A percentile compares a stretch with the other conserved stretches of the same genome.
phyloP scores from a whole-genome alignment of 2,329 filamentous ascomycete genomes.

The Paracoccidioides lutzii region DNA sequence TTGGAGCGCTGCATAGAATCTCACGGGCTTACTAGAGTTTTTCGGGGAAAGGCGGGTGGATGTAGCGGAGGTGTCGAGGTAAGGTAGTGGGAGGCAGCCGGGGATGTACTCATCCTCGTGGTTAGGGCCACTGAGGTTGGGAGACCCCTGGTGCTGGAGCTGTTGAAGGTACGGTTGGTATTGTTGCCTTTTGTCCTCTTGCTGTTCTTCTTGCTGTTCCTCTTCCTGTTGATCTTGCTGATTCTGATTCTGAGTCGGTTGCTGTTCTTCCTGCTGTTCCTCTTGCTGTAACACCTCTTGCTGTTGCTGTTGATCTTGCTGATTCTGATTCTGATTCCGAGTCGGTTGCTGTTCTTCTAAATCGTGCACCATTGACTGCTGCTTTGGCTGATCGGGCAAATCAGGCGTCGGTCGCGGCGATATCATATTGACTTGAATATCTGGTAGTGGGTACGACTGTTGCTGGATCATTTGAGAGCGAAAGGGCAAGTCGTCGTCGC shows the following conservation, averaged over 20 bases:
- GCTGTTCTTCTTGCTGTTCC: neutral
- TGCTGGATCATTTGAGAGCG: neutral
- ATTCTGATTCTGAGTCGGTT: neutral
- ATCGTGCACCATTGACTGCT: neutral
- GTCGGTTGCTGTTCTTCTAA: neutral
- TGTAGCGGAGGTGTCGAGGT: neutral
- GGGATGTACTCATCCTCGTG: neutral
- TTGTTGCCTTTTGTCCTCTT: neutral
- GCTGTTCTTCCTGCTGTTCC: neutral
- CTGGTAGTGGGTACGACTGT: neutral
- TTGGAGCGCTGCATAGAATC: neutral
- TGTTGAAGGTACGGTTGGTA: neutral
- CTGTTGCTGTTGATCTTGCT: neutral
- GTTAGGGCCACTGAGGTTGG: neutral
- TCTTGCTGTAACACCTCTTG: neutral
- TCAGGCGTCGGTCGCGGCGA: neutral
- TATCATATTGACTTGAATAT: neutral
- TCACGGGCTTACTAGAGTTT: neutral
- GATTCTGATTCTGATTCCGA: neutral
- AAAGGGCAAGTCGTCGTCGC: neutral
- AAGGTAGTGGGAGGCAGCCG: neutral
- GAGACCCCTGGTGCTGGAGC: neutral
- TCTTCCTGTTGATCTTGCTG: neutral
- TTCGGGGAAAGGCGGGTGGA: neutral
- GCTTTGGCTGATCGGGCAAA: neutral